Conservation (phyloP, 768 basidiomycete species). For the Russula brevipes region DNA sequence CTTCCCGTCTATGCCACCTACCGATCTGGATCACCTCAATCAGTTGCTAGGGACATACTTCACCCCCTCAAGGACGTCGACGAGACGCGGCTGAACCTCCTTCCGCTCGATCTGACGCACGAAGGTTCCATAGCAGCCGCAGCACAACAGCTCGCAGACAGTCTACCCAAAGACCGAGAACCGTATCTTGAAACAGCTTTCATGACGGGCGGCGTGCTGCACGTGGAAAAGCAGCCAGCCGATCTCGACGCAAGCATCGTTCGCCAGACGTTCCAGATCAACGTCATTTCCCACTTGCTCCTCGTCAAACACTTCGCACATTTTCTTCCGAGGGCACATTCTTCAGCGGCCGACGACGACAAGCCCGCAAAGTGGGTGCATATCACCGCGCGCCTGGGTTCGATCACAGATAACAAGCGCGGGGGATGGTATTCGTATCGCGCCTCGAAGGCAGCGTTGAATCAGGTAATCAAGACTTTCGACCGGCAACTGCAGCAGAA, state of each 20-base stretch:
- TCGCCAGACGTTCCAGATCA: conserved; percentile 47
- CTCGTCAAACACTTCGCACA: conserved; percentile 58
- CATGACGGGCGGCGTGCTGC: conserved; percentile 50
- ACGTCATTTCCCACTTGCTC: conserved; percentile 55
- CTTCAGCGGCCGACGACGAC: background rate
- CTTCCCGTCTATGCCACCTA: conserved; percentile 54
- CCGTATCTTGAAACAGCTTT: conserved; percentile 51
- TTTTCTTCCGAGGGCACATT: conserved; percentile 42
- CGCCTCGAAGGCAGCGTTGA: conserved; percentile 56
- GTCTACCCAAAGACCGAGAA: conserved; percentile 32
- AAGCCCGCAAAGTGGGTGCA: conserved; percentile 54
- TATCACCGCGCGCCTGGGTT: conserved; percentile 54
- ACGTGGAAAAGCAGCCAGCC: conserved; percentile 49
- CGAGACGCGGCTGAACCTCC: conserved; percentile 41
- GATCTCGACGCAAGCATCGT: conserved; percentile 43
- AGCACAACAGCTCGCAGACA: conserved; percentile 38
- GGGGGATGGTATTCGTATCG: conserved; percentile 64
- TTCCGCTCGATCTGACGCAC: conserved; percentile 47
- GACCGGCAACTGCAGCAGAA: conserved; percentile 49
- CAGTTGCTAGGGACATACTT: conserved; percentile 41
- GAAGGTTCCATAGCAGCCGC: conserved; percentile 49
- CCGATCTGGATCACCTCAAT: conserved; percentile 36
- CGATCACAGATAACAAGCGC: conserved; percentile 50
- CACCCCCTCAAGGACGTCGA: conserved; percentile 40
- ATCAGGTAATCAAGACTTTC: conserved; percentile 58